Conservation (phyloP, 805 yeast genomes). For the Sugiyamaella floridensis region DNA sequence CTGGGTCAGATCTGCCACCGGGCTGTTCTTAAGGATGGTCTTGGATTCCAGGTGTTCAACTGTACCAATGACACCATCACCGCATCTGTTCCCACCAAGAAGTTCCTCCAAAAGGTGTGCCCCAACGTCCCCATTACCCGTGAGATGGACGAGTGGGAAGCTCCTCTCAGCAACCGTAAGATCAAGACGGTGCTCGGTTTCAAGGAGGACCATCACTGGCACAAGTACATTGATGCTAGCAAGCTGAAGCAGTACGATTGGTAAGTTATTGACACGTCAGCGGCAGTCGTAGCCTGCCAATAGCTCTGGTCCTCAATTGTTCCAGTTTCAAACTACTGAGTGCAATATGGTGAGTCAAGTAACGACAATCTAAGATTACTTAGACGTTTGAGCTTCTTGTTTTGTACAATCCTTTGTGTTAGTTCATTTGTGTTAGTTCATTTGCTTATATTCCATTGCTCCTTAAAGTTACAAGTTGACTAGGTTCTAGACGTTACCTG, state of each 20-base stretch:
- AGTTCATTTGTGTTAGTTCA: no score
- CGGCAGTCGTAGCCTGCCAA: no score
- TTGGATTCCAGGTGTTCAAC: conserved; percentile 15
- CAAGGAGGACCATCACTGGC: conserved; percentile 15
- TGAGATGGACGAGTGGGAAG: conserved; percentile 13
- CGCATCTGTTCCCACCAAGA: conserved; percentile 8
- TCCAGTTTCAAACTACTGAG: no score
- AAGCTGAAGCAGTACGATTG: not conserved
- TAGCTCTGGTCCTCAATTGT: no score
- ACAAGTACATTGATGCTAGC: conserved; percentile 4
- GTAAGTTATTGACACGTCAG: not conserved
- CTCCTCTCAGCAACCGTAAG: conserved; percentile 13
- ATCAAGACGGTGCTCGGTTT: conserved; percentile 11
- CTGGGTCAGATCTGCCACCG: conserved; percentile 14
- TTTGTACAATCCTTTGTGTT: no score
- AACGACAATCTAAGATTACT: not conserved
- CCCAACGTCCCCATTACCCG: conserved; percentile 10
- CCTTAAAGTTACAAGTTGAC: no score
- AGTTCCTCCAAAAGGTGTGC: conserved; percentile 11
- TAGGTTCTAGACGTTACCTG: no score
- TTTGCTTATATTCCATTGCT: no score
- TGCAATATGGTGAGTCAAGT: no score
- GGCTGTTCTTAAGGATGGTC: conserved; percentile 8
- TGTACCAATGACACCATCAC: conserved; percentile 15
- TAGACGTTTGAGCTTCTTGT: no score